These are phyloP conservation scores for Dendrobium catenatum DNA, from an alignment of 106 monocot genomes.

Conservation along the genomic window DNA sequence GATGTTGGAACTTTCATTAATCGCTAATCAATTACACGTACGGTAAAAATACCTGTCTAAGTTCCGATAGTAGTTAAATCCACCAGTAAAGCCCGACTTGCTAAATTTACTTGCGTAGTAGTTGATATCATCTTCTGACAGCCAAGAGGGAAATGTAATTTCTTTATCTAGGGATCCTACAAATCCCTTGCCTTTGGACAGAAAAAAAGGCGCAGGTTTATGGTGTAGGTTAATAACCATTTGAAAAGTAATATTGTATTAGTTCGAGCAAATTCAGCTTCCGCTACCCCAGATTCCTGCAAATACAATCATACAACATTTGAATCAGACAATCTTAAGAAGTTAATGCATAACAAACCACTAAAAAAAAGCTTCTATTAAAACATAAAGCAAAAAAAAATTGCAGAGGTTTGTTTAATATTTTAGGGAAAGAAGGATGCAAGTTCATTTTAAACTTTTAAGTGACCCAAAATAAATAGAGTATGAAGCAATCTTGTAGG, in stretches of 20 bases:
- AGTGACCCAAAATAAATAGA: too few species aligned
- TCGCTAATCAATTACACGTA: too few species aligned
- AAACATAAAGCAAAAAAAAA: too few species aligned
- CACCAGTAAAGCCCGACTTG: conserved; percentile 18
- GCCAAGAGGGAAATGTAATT: conserved; percentile 13
- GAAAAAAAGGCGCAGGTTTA: neutral
- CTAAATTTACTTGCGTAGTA: conserved; percentile 10
- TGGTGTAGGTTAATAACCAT: conserved; percentile 5
- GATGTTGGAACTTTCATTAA: too few species aligned
- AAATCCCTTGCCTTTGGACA: conserved; percentile 14
- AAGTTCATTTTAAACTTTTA: too few species aligned
- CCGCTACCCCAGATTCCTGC: conserved; percentile 16
- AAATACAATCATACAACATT: neutral
- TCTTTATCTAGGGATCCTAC: neutral
- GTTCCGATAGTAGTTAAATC: conserved; percentile 13
- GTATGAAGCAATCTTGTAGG: too few species aligned
- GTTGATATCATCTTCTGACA: conserved; percentile 15
- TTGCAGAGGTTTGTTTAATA: too few species aligned
- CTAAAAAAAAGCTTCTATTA: too few species aligned
- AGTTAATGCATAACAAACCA: too few species aligned
- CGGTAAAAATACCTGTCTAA: conserved; percentile 7
- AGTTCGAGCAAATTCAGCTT: conserved; percentile 13
- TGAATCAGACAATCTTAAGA: too few species aligned
- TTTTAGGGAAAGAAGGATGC: too few species aligned
- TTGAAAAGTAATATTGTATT: conserved; percentile 1